phyloP scores from a whole-genome alignment of 208 protist species.

The Histomonas meleagridis region DNA sequence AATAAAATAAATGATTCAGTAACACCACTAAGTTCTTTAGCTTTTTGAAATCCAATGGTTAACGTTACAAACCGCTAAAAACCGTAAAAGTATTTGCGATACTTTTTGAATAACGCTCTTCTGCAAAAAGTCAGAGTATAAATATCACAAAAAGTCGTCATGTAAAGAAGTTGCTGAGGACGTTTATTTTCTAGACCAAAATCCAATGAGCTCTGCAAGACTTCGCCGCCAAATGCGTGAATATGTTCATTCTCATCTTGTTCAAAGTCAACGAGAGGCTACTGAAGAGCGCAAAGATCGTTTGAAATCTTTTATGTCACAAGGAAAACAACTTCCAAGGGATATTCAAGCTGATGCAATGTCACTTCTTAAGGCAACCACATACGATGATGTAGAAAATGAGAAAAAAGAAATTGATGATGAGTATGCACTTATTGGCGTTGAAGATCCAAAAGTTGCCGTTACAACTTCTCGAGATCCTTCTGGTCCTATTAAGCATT shows the following conservation, averaged over 20 bases:
- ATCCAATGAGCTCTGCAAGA: background rate
- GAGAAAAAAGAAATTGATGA: background rate
- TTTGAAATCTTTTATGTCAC: background rate
- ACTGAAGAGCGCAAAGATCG: slow-evolving; percentile 2
- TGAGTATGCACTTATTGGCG: slow-evolving; percentile 13
- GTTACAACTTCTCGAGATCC: slow-evolving; percentile 93
- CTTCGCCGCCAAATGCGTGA: background rate
- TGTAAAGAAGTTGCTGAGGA: too few species aligned
- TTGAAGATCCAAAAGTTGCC: slow-evolving; percentile 82
- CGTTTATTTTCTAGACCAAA: too few species aligned
- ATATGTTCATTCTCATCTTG: background rate
- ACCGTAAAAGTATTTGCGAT: too few species aligned
- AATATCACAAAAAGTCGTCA: too few species aligned
- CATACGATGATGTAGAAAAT: slow-evolving; percentile 17
- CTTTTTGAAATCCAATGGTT: too few species aligned
- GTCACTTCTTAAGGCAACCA: background rate
- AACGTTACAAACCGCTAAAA: too few species aligned
- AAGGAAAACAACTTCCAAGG: slow-evolving; percentile 31
- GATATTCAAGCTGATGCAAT: background rate
- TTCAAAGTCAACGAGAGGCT: background rate
- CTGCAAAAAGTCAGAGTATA: too few species aligned
- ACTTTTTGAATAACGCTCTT: too few species aligned
- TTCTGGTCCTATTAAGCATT: slow-evolving; percentile 78
- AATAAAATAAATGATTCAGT: too few species aligned
- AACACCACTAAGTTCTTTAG: too few species aligned